Evolutionary conservation across 139 green algal species (phyloP).

Genomic region (Trebouxia sp.): DNA sequence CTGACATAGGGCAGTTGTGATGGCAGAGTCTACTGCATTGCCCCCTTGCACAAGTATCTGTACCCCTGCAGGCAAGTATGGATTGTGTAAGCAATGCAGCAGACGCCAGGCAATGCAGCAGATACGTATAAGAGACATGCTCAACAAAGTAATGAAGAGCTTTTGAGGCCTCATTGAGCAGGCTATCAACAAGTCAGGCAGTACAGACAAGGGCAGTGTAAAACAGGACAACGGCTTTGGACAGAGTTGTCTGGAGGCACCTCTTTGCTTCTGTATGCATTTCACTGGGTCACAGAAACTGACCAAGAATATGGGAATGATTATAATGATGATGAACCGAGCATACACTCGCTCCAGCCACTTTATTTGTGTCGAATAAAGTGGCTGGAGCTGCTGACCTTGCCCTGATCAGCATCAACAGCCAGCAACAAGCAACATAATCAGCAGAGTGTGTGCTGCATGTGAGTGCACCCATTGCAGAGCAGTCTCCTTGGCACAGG

Average conservation of each 20-base stretch:
- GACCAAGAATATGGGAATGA: neutral
- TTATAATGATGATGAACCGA: neutral
- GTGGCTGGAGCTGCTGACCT: too few relatives aligned
- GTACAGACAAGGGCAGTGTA: neutral
- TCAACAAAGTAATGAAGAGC: neutral
- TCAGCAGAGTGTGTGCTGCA: neutral
- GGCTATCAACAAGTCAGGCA: neutral
- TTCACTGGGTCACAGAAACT: neutral
- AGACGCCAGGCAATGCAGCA: neutral
- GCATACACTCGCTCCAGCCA: neutral
- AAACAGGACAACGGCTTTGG: neutral
- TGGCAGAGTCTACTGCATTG: conserved; percentile 85
- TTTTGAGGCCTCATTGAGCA: neutral
- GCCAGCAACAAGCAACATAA: neutral
- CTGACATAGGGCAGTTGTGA: conserved; percentile 75
- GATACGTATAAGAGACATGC: neutral
- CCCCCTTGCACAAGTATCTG: conserved; percentile 55
- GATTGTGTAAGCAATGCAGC: neutral
- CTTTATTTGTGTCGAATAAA: neutral
- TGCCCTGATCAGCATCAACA: too few relatives aligned
- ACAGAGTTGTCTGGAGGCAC: neutral
- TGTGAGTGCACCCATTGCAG: neutral
- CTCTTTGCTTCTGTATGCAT: neutral
- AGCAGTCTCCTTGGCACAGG: neutral
- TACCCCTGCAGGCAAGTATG: neutral